Evolutionary conservation across 306 rosid species (phyloP).

Genomic region (Medicago arabica): DNA sequence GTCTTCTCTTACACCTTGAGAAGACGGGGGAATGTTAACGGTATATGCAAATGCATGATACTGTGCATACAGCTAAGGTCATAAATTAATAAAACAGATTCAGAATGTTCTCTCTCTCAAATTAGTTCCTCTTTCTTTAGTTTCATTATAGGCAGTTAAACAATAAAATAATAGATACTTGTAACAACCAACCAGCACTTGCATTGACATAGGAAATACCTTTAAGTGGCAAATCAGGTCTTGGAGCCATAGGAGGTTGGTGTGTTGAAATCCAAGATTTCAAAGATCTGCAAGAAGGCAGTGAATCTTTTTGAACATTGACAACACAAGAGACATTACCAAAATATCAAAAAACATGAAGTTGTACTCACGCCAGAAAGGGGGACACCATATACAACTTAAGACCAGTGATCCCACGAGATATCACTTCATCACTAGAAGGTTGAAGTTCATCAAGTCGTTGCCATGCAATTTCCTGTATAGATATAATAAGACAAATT

Average conservation of each 20-base stretch:
- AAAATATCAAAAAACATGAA: slow-evolving; percentile 44
- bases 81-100: not conserved
- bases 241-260: slow-evolving; percentile 66
- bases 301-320: slow-evolving; percentile 39
- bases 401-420: slow-evolving; percentile 94
- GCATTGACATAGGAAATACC: slow-evolving; percentile 47
- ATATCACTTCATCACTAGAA: slow-evolving; percentile 81
- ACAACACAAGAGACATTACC: slow-evolving; percentile 33
- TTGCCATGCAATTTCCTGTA: slow-evolving; percentile 98
- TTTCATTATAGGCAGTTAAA: slow-evolving; percentile 5
- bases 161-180: slow-evolving; percentile 18
- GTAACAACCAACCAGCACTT: slow-evolving; percentile 6
- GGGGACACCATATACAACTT: slow-evolving; percentile 99
- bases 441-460: slow-evolving; percentile 91
- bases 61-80: not conserved
- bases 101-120: not conserved
- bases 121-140: not conserved
- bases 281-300: slow-evolving; percentile 66
- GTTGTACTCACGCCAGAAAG: slow-evolving; percentile 75
- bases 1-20: not conserved
- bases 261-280: slow-evolving; percentile 75
- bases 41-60: not conserved
- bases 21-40: not conserved
- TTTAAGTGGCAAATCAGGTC: slow-evolving; percentile 73
- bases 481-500: slow-evolving; percentile 40